Percentiles rank a stretch among this genome's conserved stretches.
Evolutionary conservation across 2,329 filamentous ascomycete genomes (phyloP).

Genomic region (Alternaria solani): DNA sequence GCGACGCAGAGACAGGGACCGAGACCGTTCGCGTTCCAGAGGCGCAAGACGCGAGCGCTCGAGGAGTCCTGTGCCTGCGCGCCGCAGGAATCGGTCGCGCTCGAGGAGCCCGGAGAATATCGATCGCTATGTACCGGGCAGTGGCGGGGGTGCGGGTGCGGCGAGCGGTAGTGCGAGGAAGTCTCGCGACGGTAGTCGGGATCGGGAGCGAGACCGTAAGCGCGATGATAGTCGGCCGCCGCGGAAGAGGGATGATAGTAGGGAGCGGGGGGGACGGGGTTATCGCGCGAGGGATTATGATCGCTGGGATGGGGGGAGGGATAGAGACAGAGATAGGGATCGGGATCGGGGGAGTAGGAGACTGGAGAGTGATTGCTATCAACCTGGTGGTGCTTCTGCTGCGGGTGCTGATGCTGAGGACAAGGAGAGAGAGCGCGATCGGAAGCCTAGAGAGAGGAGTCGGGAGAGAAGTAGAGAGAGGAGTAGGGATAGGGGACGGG

Average conservation of each 20-base stretch:
- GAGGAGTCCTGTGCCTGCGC: conserved; percentile 24
- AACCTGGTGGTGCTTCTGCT: conserved; percentile 25
- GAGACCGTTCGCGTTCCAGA: conserved; percentile 34
- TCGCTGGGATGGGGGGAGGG: conserved; percentile 40
- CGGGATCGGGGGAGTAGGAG: conserved; percentile 34
- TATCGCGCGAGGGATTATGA: conserved; percentile 56
- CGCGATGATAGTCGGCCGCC: conserved; percentile 30
- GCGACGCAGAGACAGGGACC: conserved; percentile 38
- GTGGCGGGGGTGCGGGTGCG: conserved; percentile 14
- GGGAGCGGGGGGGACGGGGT: conserved; percentile 44
- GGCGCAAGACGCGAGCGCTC: conserved; percentile 28
- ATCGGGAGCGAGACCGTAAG: conserved; percentile 22
- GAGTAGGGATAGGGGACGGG: conserved; percentile 18
- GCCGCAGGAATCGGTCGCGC: conserved; percentile 31
- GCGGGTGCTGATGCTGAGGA: conserved; percentile 18
- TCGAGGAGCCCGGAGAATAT: conserved; percentile 49
- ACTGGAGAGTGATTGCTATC: conserved; percentile 45
- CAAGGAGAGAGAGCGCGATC: conserved; percentile 29
- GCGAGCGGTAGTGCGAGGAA: conserved; percentile 37
- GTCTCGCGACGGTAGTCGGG: conserved; percentile 22
- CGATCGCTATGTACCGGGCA: conserved; percentile 48
- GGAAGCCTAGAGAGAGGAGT: conserved; percentile 40
- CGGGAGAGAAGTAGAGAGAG: conserved; percentile 17
- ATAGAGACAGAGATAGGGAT: conserved; percentile 25
- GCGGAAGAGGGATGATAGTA: conserved; percentile 44